Conservation (phyloP, 2,329 filamentous ascomycete species). For the Xylaria sp. region DNA sequence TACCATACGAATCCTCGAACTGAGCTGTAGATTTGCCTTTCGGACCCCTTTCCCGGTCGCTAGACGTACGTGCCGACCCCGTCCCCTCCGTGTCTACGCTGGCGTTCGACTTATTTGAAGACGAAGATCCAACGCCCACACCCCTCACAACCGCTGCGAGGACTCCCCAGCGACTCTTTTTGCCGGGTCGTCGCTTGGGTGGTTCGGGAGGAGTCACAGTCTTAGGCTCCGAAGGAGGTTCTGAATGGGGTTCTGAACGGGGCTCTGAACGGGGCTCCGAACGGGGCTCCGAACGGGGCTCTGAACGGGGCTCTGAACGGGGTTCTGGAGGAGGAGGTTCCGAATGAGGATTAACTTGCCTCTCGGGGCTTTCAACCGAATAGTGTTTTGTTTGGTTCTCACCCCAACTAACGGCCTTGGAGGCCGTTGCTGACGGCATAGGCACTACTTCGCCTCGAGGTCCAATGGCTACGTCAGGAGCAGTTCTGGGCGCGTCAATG, state of each 20-base stretch:
- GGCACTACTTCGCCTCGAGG: slow-evolving; percentile 48
- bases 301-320: too few relatives aligned
- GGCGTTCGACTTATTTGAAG: slow-evolving; percentile 26
- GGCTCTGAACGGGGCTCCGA: too few relatives aligned
- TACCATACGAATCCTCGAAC: slow-evolving; percentile 46
- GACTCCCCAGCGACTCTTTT: slow-evolving; percentile 54
- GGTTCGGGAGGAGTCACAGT: slow-evolving; percentile 34
- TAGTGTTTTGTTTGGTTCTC: slow-evolving; percentile 67
- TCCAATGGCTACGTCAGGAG: slow-evolving; percentile 42
- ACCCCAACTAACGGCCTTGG: slow-evolving; percentile 67
- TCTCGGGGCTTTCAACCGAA: slow-evolving; percentile 61
- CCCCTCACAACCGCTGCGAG: slow-evolving; percentile 54
- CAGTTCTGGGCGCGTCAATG: slow-evolving; percentile 17
- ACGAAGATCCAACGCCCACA: slow-evolving; percentile 42
- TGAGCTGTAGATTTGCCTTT: slow-evolving; percentile 39
- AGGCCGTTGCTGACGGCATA: slow-evolving; percentile 46
- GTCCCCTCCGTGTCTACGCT: slow-evolving; percentile 14
- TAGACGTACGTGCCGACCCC: slow-evolving; percentile 24
- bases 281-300: too few relatives aligned
- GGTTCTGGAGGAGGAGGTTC: too few relatives aligned
- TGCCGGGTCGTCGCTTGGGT: slow-evolving; percentile 38
- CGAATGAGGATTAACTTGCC: slow-evolving; percentile 36
- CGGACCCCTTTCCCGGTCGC: slow-evolving; percentile 13
- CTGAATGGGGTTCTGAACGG: too few relatives aligned
- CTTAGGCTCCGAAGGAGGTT: slow-evolving; percentile 35